Base-by-base conservation (phyloP, 345 rosid genomes). In the Microcos paniculata region DNA sequence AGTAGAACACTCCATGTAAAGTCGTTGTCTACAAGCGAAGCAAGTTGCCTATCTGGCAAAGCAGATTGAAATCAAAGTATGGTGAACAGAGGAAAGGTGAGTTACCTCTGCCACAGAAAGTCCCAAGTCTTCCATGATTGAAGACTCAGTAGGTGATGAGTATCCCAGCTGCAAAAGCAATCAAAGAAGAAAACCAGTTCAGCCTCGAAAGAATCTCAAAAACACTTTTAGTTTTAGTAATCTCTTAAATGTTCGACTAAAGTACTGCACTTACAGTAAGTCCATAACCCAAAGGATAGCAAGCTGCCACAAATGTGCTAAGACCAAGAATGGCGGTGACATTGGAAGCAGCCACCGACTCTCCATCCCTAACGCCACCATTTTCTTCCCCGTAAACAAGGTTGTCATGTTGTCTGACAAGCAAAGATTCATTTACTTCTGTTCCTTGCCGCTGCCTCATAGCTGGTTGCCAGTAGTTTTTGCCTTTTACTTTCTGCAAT, bases 81-180 rank as follows among this genome's bases (percentile, higher is more conserved):
- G 4, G 26, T 42, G 42, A 42, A 35, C 40, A 35, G 40, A 42
- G 56, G 5, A 1, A 11, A 2, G 0, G 23, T 18, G 0, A 3
- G 61, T 84, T 70, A 90, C 91, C 52, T 46, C 84, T 45, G 90
- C 86, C 16, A 82, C 46, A 31, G 97, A 88, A 51, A 94, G 91
- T 67, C 85, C 94, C 53, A 92, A 67, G 52, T 91, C 92, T 70
- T 86, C 82, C 77, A 72, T 79, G 76, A 92, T 92, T 55, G 87
- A 88, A 55, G 88, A 82, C 74, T 90, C 88, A 4, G 87, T 93
- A 0, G 94, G 90, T 14, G 96, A 87, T 10, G 94, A 82, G 71
- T 84, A 92, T 28, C 92, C 90, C 66, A 79, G n/a, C 97, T 92
- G 85, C 53, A 61, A 26, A 48, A 14, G 9, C 18, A 42, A 8